These are phyloP conservation scores for Coprinopsis strossmayeri DNA, from an alignment of 768 basidiomycete genomes.

Conservation along the genomic window DNA sequence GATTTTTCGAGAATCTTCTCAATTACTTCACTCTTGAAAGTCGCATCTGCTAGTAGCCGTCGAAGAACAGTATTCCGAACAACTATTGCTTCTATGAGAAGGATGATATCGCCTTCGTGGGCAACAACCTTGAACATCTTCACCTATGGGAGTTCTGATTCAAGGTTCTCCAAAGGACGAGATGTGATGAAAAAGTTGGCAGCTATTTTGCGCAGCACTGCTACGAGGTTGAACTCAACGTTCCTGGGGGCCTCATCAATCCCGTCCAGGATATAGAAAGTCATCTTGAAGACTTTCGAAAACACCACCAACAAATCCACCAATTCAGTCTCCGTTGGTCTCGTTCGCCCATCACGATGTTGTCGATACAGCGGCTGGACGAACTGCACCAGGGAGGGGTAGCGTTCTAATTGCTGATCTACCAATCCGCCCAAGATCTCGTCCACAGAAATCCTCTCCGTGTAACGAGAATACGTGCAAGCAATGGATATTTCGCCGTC, in stretches of 20 bases:
- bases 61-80: neutral
- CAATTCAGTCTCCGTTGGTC: neutral
- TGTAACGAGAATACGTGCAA: neutral
- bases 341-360: neutral
- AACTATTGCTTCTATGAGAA: neutral
- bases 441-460: neutral
- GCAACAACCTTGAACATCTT: neutral
- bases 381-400: neutral
- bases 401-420: neutral
- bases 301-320: neutral
- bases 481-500: neutral
- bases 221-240: neutral
- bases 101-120: neutral
- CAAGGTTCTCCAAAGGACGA: neutral
- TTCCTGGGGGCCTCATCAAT: neutral
- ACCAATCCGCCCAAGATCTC: neutral
- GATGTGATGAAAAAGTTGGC: neutral
- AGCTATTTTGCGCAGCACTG: neutral
- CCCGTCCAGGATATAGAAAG: neutral
- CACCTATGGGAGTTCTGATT: neutral
- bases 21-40: neutral
- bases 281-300: neutral
- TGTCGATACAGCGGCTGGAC: neutral
- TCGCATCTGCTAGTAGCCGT: neutral
- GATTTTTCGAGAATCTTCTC: neutral